Base-by-base conservation (phyloP, 75 land plant species). In the Ceratopteris richardii region DNA sequence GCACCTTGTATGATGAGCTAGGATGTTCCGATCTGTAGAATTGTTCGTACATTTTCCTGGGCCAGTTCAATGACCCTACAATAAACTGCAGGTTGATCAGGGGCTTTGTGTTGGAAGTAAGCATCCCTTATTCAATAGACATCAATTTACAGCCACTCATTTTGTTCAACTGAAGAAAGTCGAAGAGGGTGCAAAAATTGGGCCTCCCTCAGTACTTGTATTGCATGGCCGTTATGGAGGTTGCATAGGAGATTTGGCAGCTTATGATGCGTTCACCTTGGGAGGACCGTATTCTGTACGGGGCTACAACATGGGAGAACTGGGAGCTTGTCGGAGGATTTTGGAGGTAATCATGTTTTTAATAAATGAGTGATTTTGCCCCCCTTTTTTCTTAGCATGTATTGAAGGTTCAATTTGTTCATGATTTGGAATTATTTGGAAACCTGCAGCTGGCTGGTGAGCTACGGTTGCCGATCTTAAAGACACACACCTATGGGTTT, bases 231-330 rank as follows among this genome's bases (percentile, higher is more conserved):
- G 79, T 28, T 90, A 94, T 72, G 98, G 96, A 47, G 98, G 90
- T 16, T 92, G 97, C 82, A 73, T 94, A 16, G 98, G 98, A 22
- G 96, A 89, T 67, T 81, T 94, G 51, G 91, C 98, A 18, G 86
- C 87, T 58, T 94, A 94, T 69, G 98, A 94, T 80, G 98, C 98
- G 30, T 94, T 89, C 47, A 83, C 90, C 2, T 71, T 94, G 46
- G 98, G 98, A 16, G 98, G 98, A 0, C 98, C 98, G 1, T 94
- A 94, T 51, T 94, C 98, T 41, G 98, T 94, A 18, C 74, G 98
- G 31, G 98, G 98, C 28, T 94, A 94, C 64, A 94, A 86, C 62
- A 89, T 94, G 90, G 98, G 98, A 44, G 98, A 94, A 56, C 65
- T 94, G 19, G 98, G 89, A 29, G 98, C 96, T 25, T 80, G 85